These are phyloP conservation scores for Rhizomucor miehei DNA, from an alignment of 371 early-diverging fungal genomes.

Conservation along the genomic window DNA sequence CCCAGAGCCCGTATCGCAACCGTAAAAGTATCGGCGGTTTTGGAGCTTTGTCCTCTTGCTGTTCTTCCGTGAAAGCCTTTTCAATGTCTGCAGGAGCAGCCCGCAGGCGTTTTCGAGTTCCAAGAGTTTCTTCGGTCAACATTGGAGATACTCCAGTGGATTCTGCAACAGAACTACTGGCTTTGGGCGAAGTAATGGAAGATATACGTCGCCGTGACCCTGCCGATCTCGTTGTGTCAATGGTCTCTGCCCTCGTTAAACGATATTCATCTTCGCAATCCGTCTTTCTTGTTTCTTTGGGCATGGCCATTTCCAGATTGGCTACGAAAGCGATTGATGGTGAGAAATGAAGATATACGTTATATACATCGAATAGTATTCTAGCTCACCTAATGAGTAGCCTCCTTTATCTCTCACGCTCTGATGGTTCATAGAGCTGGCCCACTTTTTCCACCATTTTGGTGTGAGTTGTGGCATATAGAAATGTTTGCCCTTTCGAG, in stretches of 20 bases:
- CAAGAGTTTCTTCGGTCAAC: background rate
- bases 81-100: slow-evolving; percentile 6
- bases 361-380: background rate
- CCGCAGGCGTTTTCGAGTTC: background rate
- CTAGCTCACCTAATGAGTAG: slow-evolving; percentile 22
- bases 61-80: background rate
- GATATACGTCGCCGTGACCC: slow-evolving; percentile 16
- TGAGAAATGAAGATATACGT: background rate
- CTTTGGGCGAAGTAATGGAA: slow-evolving; percentile 8
- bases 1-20: slow-evolving; percentile 50
- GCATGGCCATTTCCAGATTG: slow-evolving; percentile 20
- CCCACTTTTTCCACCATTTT: slow-evolving; percentile 58
- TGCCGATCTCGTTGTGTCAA: slow-evolving; percentile 9
- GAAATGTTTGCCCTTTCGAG: slow-evolving; percentile 30
- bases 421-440: slow-evolving; percentile 38
- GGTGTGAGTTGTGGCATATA: slow-evolving; percentile 58
- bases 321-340: slow-evolving; percentile 11
- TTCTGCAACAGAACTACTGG: slow-evolving; percentile 1
- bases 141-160: background rate
- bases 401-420: slow-evolving; percentile 43
- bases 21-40: slow-evolving; percentile 25
- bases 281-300: slow-evolving; percentile 19
- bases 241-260: slow-evolving; percentile 24
- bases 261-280: slow-evolving; percentile 35
- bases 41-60: slow-evolving; percentile 11